Evolutionary conservation across 2,329 filamentous ascomycete species (phyloP).

Genomic region (Fusarium humuli): DNA sequence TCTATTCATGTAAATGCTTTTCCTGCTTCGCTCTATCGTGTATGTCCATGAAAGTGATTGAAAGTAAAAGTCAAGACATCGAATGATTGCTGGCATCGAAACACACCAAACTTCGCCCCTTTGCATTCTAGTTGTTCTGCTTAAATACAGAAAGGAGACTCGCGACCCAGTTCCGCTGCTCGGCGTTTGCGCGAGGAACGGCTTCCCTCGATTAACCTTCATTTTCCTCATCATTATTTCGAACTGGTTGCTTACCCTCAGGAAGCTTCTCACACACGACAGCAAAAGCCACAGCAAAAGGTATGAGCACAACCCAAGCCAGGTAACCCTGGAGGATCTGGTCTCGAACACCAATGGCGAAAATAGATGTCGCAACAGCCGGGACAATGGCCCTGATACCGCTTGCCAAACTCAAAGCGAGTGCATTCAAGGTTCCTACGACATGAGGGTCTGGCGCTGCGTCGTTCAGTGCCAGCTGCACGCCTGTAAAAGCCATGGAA

Average conservation of each 20-base stretch:
- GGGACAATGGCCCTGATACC: constrained; percentile 75
- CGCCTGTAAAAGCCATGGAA: constrained; percentile 76
- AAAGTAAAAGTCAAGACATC: not conserved
- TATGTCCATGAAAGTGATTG: not conserved
- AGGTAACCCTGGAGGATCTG: constrained; percentile 72
- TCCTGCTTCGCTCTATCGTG: not conserved
- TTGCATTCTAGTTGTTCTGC: not conserved
- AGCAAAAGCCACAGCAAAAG: constrained; percentile 46
- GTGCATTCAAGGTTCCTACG: constrained; percentile 77
- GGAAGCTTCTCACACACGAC: constrained; percentile 47
- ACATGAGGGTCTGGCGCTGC: constrained; percentile 72
- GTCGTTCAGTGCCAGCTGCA: constrained; percentile 81
- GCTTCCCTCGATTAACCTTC: not conserved
- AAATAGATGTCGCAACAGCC: constrained; percentile 73
- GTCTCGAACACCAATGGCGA: constrained; percentile 72
- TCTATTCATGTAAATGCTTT: not conserved
- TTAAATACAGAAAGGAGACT: not conserved
- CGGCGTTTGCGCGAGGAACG: not conserved
- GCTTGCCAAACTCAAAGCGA: constrained; percentile 67
- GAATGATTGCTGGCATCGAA: not conserved
- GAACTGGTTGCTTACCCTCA: constrained; percentile 37
- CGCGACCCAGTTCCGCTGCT: not conserved
- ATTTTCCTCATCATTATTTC: constrained; percentile 21
- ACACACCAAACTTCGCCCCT: not conserved
- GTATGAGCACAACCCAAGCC: constrained; percentile 51